phyloP scores from a whole-genome alignment of 176 grass and related monocot species.

The Stipa capillata region DNA sequence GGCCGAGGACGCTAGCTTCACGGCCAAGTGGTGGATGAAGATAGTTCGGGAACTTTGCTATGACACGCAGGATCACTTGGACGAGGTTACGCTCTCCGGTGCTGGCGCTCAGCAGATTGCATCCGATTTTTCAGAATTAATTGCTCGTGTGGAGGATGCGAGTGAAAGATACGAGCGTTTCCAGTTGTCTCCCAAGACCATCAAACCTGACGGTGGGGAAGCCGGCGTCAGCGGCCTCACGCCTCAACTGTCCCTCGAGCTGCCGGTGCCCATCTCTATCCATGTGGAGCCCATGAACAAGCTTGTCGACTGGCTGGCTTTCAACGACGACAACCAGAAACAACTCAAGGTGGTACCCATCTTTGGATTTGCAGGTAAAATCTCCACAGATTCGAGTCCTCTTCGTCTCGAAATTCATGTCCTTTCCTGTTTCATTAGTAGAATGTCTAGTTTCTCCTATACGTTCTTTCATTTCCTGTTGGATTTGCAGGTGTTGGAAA shows the following conservation, averaged over 20 bases:
- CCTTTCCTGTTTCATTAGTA: too few relatives aligned
- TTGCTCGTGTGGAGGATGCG: background rate
- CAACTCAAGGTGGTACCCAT: background rate
- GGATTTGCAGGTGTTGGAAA: background rate
- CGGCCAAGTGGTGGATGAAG: background rate
- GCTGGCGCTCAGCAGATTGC: too few relatives aligned
- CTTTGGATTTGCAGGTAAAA: background rate
- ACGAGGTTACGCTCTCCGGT: too few relatives aligned
- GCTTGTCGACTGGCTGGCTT: background rate
- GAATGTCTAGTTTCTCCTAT: too few relatives aligned
- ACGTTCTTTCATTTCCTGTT: too few relatives aligned
- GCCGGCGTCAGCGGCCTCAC: background rate
- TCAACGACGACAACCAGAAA: background rate
- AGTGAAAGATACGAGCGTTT: background rate
- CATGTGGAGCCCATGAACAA: background rate
- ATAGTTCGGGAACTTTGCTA: background rate
- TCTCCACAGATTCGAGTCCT: too few relatives aligned
- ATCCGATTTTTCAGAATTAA: background rate
- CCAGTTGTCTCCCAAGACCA: background rate
- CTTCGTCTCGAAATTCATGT: too few relatives aligned
- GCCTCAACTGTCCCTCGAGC: accelerated
- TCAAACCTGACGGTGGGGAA: background rate
- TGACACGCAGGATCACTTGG: background rate
- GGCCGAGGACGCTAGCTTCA: background rate
- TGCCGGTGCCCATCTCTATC: background rate